phyloP scores from a whole-genome alignment of 139 green algal species.

The Chlorella sp. region DNA sequence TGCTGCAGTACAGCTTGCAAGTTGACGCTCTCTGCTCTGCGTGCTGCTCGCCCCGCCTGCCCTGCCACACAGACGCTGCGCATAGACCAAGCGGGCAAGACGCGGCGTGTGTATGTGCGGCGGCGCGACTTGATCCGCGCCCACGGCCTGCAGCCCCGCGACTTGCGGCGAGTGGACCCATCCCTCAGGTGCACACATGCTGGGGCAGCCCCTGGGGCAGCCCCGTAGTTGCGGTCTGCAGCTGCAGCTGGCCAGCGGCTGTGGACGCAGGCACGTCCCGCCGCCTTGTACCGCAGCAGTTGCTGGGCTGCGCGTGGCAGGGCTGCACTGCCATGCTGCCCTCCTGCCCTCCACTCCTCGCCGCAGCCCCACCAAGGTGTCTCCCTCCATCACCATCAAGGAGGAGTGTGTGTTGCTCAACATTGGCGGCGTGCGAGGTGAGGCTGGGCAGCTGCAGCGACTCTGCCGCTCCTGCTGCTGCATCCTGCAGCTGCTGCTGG shows the following conservation, averaged over 20 bases:
- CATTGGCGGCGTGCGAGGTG: constrained; percentile 71
- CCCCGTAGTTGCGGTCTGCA: too few species aligned
- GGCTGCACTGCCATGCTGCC: too few species aligned
- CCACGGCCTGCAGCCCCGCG: constrained; percentile 88
- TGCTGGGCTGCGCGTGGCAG: background rate
- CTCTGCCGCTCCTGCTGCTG: too few species aligned
- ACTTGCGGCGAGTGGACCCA: constrained; percentile 93
- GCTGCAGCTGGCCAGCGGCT: background rate
- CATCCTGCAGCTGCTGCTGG: too few species aligned
- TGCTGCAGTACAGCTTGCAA: background rate
- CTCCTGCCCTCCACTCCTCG: too few species aligned
- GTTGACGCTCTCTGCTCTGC: background rate
- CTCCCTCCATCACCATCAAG: constrained; percentile 85
- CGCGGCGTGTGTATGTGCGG: constrained; percentile 76
- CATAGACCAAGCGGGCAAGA: constrained; percentile 68
- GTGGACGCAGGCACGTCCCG: background rate
- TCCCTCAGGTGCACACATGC: constrained; percentile 51
- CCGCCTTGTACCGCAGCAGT: background rate
- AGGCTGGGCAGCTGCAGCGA: too few species aligned
- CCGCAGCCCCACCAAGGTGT: constrained; percentile 72
- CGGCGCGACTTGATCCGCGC: constrained; percentile 87
- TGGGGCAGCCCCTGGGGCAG: too few species aligned
- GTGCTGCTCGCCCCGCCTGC: background rate
- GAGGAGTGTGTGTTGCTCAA: constrained; percentile 92
- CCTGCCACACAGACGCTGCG: constrained; percentile 52